phyloP scores from a whole-genome alignment of 257 asterid species.

The Buddleja alternifolia region DNA sequence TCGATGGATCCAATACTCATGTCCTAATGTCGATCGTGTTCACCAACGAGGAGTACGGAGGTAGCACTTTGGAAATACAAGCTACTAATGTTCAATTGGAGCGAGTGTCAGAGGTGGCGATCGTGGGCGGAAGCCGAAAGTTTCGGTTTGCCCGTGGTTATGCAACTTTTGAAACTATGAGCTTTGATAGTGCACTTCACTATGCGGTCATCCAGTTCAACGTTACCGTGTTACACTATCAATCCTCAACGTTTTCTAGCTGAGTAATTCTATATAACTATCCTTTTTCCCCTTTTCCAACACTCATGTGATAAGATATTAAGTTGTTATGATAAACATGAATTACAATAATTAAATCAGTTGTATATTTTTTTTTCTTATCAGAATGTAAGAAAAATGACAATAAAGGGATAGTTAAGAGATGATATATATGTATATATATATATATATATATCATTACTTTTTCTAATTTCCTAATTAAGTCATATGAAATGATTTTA shows the following conservation, averaged over 20 bases:
- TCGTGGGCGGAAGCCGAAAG: conserved; percentile 62
- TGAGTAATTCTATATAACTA: too few relatives aligned
- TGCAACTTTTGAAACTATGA: conserved; percentile 54
- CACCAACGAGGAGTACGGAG: conserved; percentile 31
- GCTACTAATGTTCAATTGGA: conserved; percentile 54
- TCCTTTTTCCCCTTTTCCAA: too few relatives aligned
- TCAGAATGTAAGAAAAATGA: too few relatives aligned
- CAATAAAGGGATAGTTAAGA: too few relatives aligned
- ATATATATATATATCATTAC: too few relatives aligned
- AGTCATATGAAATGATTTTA: too few relatives aligned
- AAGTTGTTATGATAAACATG: too few relatives aligned
- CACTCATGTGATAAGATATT: too few relatives aligned
- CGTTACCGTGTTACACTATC: conserved; percentile 42
- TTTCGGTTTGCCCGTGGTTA: conserved; percentile 62
- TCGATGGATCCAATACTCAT: conserved; percentile 55
- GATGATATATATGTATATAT: too few relatives aligned
- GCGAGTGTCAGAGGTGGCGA: conserved; percentile 57
- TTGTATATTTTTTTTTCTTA: too few relatives aligned
- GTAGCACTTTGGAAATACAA: conserved; percentile 56
- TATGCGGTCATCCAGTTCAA: conserved; percentile 48
- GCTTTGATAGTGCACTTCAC: conserved; percentile 31
- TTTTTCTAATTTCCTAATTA: too few relatives aligned
- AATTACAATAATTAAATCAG: too few relatives aligned
- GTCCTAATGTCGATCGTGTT: conserved; percentile 57
- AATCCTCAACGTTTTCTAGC: not conserved